These are phyloP conservation scores for Raphanus hybrid DNA, from an alignment of 441 rosid species.

Conservation along the genomic window DNA sequence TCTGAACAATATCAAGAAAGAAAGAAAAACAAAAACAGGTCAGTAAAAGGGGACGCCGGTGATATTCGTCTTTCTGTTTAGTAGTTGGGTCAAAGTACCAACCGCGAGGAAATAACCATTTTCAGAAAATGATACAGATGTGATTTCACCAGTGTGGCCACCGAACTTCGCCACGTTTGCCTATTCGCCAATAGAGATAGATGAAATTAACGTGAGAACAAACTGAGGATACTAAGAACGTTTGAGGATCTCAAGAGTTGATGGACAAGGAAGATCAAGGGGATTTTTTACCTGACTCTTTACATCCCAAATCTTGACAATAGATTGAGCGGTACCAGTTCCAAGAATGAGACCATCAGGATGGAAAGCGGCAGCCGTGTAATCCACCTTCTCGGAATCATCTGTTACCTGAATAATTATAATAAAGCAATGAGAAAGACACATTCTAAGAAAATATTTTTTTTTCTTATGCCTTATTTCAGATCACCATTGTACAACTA, in stretches of 20 bases:
- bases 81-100: conserved; percentile 30
- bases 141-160: conserved; percentile 76
- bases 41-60: conserved; percentile 21
- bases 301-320: conserved; percentile 98
- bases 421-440: conserved; percentile 13
- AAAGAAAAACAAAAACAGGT: background rate
- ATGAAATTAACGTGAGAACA: conserved; percentile 14
- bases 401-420: conserved; percentile 68
- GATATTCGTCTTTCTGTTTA: background rate
- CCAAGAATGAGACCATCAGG: conserved; percentile 99
- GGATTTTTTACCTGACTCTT: conserved; percentile 74
- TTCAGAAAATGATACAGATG: conserved; percentile 96
- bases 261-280: background rate
- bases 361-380: conserved; percentile 97
- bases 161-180: conserved; percentile 89
- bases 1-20: conserved; percentile 50
- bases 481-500: background rate
- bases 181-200: conserved; percentile 46
- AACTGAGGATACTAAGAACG: conserved; percentile 4
- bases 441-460: background rate
- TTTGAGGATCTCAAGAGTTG: background rate
- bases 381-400: conserved; percentile 60
- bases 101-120: conserved; percentile 98
- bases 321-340: conserved; percentile 86
- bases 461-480: background rate